Percentiles rank a stretch among this genome's conserved stretches.
phyloP scores from a whole-genome alignment of 306 rosid genomes.

The Biancaea sappan region DNA sequence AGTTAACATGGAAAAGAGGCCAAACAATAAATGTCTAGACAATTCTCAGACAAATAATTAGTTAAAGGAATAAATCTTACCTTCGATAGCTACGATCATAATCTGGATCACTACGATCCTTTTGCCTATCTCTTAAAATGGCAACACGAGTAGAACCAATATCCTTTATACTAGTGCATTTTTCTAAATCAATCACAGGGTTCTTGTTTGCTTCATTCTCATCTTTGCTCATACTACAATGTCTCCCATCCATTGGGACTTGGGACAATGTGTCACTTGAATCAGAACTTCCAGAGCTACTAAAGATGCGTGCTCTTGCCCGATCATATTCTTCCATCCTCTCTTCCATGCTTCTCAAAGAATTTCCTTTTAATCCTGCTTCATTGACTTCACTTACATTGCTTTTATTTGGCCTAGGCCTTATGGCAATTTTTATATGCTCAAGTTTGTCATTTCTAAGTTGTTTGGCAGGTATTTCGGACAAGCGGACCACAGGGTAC shows the following conservation, averaged over 20 bases:
- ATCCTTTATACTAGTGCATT: constrained; percentile 44
- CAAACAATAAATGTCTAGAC: constrained; percentile 24
- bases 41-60: constrained; percentile 3
- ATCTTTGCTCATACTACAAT: constrained; percentile 44
- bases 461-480: constrained; percentile 74
- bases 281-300: constrained; percentile 52
- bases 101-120: constrained; percentile 87
- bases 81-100: constrained; percentile 85
- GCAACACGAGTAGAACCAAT: constrained; percentile 69
- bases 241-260: constrained; percentile 49
- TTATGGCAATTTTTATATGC: constrained; percentile 58
- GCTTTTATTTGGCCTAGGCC: constrained; percentile 58
- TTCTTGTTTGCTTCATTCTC: constrained; percentile 55
- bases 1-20: constrained; percentile 4
- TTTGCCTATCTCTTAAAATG: constrained; percentile 85
- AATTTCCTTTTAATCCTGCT: constrained; percentile 48
- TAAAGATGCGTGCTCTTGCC: constrained; percentile 90
- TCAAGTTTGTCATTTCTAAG: constrained; percentile 52
- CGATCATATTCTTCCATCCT: constrained; percentile 88
- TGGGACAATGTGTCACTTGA: constrained; percentile 43
- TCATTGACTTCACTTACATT: constrained; percentile 49
- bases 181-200: constrained; percentile 49
- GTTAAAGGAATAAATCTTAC: constrained; percentile 37
- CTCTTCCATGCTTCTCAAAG: constrained; percentile 81
- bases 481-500: constrained; percentile 61